Conservation (phyloP, 192 early-diverging fungal species). For the Podila horticola region DNA sequence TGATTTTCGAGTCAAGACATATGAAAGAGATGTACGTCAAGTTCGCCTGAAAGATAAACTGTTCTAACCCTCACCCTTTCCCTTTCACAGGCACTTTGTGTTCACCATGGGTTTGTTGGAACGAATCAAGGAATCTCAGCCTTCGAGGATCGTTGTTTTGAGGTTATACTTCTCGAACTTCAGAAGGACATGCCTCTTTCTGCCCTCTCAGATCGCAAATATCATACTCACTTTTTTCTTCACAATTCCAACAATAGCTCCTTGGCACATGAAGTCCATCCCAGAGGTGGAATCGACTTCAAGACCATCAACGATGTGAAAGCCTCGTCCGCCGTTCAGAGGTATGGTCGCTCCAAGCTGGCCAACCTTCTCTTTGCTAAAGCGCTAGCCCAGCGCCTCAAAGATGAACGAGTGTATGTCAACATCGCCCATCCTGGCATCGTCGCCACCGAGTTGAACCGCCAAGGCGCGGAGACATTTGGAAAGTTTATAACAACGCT, state of each 20-base stretch:
- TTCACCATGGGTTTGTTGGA: slow-evolving; percentile 13
- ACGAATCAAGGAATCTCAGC: slow-evolving; percentile 29
- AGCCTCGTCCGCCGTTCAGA: slow-evolving; percentile 12
- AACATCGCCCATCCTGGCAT: slow-evolving; percentile 28
- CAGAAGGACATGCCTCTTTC: too few species aligned
- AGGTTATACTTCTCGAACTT: neutral
- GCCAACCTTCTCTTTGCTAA: slow-evolving; percentile 59
- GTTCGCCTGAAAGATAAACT: too few species aligned
- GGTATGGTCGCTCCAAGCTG: slow-evolving; percentile 61
- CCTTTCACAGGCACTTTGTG: slow-evolving; percentile 8
- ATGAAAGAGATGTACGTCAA: too few species aligned
- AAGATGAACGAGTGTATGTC: slow-evolving; percentile 14
- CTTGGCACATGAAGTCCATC: slow-evolving; percentile 15
- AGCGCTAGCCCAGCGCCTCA: slow-evolving; percentile 49
- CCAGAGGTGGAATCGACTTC: slow-evolving; percentile 43
- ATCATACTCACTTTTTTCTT: too few species aligned
- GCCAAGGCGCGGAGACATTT: slow-evolving; percentile 5
- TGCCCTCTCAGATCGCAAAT: too few species aligned
- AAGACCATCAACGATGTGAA: slow-evolving; percentile 51
- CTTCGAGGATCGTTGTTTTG: slow-evolving; percentile 44
- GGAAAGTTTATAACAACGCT: neutral
- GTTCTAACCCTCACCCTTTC: neutral
- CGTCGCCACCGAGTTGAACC: slow-evolving; percentile 53
- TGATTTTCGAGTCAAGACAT: too few species aligned
- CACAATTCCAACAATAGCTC: slow-evolving; percentile 8